Evolutionary conservation across 108 stramenopile species (phyloP), one percentile per base, ranked within the genome.

Genomic region (Cyclotella choctawhatcheeana): DNA sequence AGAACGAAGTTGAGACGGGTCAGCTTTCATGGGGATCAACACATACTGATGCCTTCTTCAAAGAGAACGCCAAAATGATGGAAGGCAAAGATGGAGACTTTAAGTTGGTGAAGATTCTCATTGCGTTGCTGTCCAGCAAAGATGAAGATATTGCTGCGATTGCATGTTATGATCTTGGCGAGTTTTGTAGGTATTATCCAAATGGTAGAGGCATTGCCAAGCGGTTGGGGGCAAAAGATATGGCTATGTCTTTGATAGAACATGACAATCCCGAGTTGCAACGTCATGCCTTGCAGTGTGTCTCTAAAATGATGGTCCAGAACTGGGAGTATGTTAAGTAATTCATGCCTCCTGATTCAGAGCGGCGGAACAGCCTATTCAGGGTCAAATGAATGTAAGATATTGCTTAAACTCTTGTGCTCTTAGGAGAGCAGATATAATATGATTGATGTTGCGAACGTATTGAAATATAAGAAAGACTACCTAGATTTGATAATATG

Each of bases 111-210:
- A 92, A 90, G 83, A 55, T 83, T 54, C 90, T 97, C 12, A 93
- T 96, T 71, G 73, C 84, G 5, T 81, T 98, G 58, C 82, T 97
- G 45, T 70, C 77, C 33, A 84, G 87, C 64, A 81, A 82, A 25
- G 94, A 96, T 76, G 89, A 92, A 59, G 95, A 97, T 60, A 89
- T 97, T 53, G 88, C 93, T 50, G 77, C 96, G 53, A 94, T 98
- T 82, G 98, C 98, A 7, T 97, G 94, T 73, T 97, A 95, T 64
- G 98, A 98, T 76, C 84, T 99, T 72, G 98, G 97, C 44, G 97
- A 97, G 76, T 97, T 97, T 68, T 93, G 91, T 29, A 95, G 97
- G 44, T 95, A 96, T 79, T 98, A 97, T 73, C 97, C 98, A 0
- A 97, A 96, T 56, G 97, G 97, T 37, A 77, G 96, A 76, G 83